These are phyloP conservation scores for Lycium barbarum DNA, from an alignment of 257 asterid genomes.

Conservation along the genomic window DNA sequence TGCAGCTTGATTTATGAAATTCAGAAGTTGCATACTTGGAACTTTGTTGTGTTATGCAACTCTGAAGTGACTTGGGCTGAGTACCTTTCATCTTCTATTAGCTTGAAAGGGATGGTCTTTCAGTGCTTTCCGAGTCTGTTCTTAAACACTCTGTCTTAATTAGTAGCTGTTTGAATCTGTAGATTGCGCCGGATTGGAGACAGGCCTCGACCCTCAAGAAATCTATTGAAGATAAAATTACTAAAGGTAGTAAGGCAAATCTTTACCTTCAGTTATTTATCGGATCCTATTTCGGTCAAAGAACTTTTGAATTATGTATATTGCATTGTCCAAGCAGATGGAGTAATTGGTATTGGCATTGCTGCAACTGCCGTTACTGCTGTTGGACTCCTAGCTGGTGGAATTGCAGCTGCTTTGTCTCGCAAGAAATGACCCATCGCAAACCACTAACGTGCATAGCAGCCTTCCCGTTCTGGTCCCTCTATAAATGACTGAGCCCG, in stretches of 20 bases:
- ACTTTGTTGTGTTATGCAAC: background rate
- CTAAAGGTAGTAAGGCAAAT: conserved; percentile 46
- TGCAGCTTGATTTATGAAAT: conserved; percentile 15
- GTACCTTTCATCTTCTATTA: background rate
- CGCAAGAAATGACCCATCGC: conserved; percentile 31
- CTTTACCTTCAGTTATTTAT: background rate
- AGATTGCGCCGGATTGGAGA: conserved; percentile 72
- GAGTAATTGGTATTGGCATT: conserved; percentile 38
- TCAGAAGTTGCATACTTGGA: background rate
- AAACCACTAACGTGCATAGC: conserved; percentile 11
- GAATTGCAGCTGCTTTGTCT: conserved; percentile 32
- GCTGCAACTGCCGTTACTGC: conserved; percentile 40
- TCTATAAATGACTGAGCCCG: background rate
- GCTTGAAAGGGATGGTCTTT: background rate
- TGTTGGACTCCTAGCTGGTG: conserved; percentile 38
- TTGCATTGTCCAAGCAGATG: conserved; percentile 31
- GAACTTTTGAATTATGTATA: background rate
- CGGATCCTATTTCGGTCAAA: background rate
- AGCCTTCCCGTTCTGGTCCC: background rate
- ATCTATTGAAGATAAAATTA: conserved; percentile 66
- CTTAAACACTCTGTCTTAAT: background rate
- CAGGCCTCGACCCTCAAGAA: conserved; percentile 66
- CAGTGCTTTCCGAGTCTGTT: background rate
- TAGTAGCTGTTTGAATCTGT: conserved; percentile 26
- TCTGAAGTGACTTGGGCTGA: background rate